A percentile compares a stretch with the other conserved stretches of the same genome.
Evolutionary conservation across 1,139 yeast species (phyloP).

Genomic region (Lodderomyces jiufengensis): DNA sequence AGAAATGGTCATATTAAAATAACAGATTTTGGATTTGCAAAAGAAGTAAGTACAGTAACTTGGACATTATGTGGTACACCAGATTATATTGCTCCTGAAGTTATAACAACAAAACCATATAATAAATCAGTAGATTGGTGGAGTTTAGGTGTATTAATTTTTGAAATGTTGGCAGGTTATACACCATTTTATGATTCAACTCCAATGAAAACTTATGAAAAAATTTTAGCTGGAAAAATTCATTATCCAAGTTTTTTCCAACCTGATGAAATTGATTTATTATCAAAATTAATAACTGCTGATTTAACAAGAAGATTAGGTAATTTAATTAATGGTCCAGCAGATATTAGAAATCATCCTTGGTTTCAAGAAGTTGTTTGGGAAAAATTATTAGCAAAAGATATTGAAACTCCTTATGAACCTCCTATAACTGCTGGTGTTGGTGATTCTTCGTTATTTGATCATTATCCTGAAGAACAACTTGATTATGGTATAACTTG

Average conservation of each 20-base stretch:
- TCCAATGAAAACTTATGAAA: constrained; percentile 62
- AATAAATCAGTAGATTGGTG: constrained; percentile 65
- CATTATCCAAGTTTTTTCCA: constrained; percentile 49
- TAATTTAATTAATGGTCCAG: constrained; percentile 54
- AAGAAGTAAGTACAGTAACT: constrained; percentile 56
- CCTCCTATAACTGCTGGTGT: constrained; percentile 62
- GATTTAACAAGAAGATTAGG: constrained; percentile 57
- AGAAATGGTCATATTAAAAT: constrained; percentile 58
- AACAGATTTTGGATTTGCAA: constrained; percentile 62
- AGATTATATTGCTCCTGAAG: constrained; percentile 63
- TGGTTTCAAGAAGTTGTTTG: constrained; percentile 63
- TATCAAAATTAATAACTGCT: constrained; percentile 48
- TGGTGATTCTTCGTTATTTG: constrained; percentile 62
- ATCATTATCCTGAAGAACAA: constrained; percentile 56
- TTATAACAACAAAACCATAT: constrained; percentile 58
- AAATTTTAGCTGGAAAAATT: constrained; percentile 51
- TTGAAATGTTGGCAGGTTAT: constrained; percentile 60
- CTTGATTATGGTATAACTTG: constrained; percentile 51
- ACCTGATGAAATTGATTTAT: constrained; percentile 49
- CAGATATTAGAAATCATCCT: constrained; percentile 53
- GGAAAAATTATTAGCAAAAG: constrained; percentile 55
- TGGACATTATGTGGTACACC: constrained; percentile 65
- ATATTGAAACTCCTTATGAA: constrained; percentile 61
- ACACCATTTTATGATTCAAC: constrained; percentile 61
- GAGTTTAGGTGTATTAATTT: constrained; percentile 58